These are phyloP conservation scores for Setaria viridis DNA, from an alignment of 202 grass and related monocot genomes.

Conservation along the genomic window DNA sequence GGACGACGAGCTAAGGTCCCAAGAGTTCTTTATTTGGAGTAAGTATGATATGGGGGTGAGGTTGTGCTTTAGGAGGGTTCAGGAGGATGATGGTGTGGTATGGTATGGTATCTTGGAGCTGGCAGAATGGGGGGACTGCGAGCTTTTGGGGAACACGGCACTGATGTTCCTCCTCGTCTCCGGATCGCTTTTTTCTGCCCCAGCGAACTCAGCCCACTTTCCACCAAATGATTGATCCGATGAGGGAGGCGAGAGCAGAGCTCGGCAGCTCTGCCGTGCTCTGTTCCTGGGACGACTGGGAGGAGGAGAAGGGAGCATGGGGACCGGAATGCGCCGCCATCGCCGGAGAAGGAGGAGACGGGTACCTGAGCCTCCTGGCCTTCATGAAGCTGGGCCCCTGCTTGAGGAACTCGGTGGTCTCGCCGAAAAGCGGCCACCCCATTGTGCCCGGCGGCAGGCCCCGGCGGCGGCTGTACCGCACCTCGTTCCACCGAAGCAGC, in stretches of 20 bases:
- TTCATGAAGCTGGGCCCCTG: constrained; percentile 90
- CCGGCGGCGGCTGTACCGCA: constrained; percentile 72
- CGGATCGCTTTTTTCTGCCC: constrained; percentile 22
- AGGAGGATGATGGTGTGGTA: neutral
- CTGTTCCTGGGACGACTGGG: neutral
- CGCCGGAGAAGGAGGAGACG: neutral
- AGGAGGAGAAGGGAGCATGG: neutral
- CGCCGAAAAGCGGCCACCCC: constrained; percentile 93
- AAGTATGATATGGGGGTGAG: neutral
- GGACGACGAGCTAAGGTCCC: neutral
- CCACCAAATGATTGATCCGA: constrained; percentile 28
- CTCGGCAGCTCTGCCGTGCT: neutral
- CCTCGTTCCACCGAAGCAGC: constrained; percentile 83
- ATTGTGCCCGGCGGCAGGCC: constrained; percentile 88
- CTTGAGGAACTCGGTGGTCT: constrained; percentile 97
- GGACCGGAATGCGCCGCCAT: neutral
- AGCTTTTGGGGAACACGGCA: constrained; percentile 72
- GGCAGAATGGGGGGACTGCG: constrained; percentile 53
- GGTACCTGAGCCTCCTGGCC: constrained; percentile 77
- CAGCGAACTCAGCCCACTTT: neutral
- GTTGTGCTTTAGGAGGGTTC: neutral
- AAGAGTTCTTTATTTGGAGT: neutral
- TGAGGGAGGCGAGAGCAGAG: neutral
- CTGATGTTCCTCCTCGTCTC: constrained; percentile 29
- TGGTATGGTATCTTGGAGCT: constrained; percentile 41